phyloP scores from a whole-genome alignment of 768 basidiomycete genomes.

The Mycena pura region DNA sequence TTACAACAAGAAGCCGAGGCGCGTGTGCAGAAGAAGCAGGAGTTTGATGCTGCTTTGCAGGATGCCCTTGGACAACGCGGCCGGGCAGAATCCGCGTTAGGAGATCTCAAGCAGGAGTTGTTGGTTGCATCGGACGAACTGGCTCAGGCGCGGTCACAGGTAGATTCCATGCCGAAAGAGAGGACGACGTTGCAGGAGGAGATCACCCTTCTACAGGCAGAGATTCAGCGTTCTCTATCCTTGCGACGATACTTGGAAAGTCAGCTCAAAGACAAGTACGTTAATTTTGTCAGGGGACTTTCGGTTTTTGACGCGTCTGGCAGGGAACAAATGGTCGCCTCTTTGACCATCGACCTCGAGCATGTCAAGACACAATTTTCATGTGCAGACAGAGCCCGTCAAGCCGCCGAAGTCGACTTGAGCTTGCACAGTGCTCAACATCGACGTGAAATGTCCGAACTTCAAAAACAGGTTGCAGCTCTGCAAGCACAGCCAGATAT shows the following conservation, averaged over 20 bases:
- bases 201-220: slow-evolving; percentile 65
- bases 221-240: slow-evolving; percentile 68
- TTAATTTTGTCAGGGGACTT: background rate
- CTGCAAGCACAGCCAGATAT: slow-evolving; percentile 63
- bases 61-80: slow-evolving; percentile 34
- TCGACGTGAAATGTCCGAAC: slow-evolving; percentile 63
- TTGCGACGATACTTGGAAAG: slow-evolving; percentile 67
- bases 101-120: slow-evolving; percentile 45
- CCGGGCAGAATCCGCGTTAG: slow-evolving; percentile 40
- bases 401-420: slow-evolving; percentile 70
- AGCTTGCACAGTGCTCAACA: slow-evolving; percentile 70
- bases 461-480: slow-evolving; percentile 62
- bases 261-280: slow-evolving; percentile 68
- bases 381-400: slow-evolving; percentile 62
- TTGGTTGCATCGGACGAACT: slow-evolving; percentile 46
- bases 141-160: slow-evolving; percentile 43
- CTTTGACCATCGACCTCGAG: slow-evolving; percentile 49
- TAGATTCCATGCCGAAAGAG: slow-evolving; percentile 54
- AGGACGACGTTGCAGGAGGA: slow-evolving; percentile 58
- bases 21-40: slow-evolving; percentile 42
- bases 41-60: slow-evolving; percentile 35
- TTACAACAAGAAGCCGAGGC: slow-evolving; percentile 47
- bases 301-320: slow-evolving; percentile 7
- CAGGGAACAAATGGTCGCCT: slow-evolving; percentile 56
- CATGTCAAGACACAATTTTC: slow-evolving; percentile 51